These are phyloP conservation scores for Boletus edulis DNA, from an alignment of 768 basidiomycete species.

Conservation along the genomic window DNA sequence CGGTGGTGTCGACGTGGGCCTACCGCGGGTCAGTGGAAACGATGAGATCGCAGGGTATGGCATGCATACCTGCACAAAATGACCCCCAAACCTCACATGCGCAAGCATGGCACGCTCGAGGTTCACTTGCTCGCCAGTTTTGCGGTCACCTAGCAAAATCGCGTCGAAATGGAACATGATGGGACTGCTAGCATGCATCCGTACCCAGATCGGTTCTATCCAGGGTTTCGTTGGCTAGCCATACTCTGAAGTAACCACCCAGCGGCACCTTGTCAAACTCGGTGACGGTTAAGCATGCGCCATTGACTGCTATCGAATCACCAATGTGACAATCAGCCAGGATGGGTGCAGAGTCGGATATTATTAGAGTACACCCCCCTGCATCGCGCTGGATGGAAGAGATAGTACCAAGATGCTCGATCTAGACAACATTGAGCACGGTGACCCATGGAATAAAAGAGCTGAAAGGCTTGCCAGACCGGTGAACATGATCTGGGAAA, in stretches of 20 bases:
- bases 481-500: constrained; percentile 60
- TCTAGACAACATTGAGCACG: constrained; percentile 43
- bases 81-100: constrained; percentile 91
- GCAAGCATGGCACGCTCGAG: constrained; percentile 94
- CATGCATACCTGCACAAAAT: constrained; percentile 85
- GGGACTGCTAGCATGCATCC: neutral
- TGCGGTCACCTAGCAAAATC: constrained; percentile 60
- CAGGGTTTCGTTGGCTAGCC: constrained; percentile 94
- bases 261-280: constrained; percentile 62
- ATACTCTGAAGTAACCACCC: constrained; percentile 88
- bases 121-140: constrained; percentile 80
- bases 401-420: constrained; percentile 87
- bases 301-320: constrained; percentile 91
- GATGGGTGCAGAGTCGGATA: constrained; percentile 68
- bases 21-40: constrained; percentile 28
- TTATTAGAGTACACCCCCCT: constrained; percentile 80
- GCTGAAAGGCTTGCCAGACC: constrained; percentile 56
- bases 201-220: constrained; percentile 86
- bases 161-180: constrained; percentile 3
- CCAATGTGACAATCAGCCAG: constrained; percentile 89
- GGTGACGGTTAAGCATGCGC: constrained; percentile 88
- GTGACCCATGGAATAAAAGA: neutral
- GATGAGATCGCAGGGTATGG: neutral
- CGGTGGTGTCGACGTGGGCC: constrained; percentile 95
- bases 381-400: constrained; percentile 57